Evolutionary conservation across 2,329 filamentous ascomycete species (phyloP).

Genomic region (Clarireedia homoeocarpa): DNA sequence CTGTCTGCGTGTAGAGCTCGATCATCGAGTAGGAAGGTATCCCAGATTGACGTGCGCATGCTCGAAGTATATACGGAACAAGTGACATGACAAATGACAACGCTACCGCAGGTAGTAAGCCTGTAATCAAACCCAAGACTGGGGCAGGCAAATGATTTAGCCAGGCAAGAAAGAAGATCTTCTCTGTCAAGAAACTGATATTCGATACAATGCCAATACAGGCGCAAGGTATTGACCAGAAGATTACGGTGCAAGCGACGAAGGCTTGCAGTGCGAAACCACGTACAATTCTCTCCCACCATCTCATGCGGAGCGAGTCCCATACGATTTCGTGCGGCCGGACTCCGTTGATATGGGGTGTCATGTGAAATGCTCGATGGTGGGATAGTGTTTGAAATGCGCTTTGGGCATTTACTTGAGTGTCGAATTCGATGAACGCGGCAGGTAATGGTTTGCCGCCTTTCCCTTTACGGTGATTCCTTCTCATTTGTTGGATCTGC

Average conservation of each 20-base stretch:
- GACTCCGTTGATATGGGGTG: slow-evolving; percentile 55
- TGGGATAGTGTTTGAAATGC: slow-evolving; percentile 59
- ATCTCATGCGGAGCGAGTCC: slow-evolving; percentile 55
- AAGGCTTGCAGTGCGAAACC: slow-evolving; percentile 42
- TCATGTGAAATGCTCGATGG: slow-evolving; percentile 55
- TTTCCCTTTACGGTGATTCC: slow-evolving; percentile 37
- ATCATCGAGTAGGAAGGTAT: slow-evolving; percentile 49
- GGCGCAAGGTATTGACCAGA: slow-evolving; percentile 63
- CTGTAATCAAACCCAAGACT: slow-evolving; percentile 53
- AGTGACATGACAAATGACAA: slow-evolving; percentile 53
- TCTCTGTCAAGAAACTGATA: slow-evolving; percentile 45
- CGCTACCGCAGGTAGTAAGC: slow-evolving; percentile 51
- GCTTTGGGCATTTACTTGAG: slow-evolving; percentile 52
- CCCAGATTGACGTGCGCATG: slow-evolving; percentile 52
- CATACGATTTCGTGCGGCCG: slow-evolving; percentile 56
- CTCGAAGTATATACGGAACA: slow-evolving; percentile 52
- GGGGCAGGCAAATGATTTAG: slow-evolving; percentile 46
- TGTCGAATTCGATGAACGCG: slow-evolving; percentile 59
- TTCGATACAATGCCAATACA: slow-evolving; percentile 58
- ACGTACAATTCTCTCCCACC: slow-evolving; percentile 53
- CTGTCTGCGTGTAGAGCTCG: slow-evolving; percentile 55
- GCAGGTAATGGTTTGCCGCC: slow-evolving; percentile 46
- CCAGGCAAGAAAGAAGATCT: slow-evolving; percentile 47
- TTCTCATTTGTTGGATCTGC: slow-evolving; percentile 27
- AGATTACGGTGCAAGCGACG: slow-evolving; percentile 51